Conservation (phyloP, 164 flowering plant genomes). For the Akebia trifoliata region DNA sequence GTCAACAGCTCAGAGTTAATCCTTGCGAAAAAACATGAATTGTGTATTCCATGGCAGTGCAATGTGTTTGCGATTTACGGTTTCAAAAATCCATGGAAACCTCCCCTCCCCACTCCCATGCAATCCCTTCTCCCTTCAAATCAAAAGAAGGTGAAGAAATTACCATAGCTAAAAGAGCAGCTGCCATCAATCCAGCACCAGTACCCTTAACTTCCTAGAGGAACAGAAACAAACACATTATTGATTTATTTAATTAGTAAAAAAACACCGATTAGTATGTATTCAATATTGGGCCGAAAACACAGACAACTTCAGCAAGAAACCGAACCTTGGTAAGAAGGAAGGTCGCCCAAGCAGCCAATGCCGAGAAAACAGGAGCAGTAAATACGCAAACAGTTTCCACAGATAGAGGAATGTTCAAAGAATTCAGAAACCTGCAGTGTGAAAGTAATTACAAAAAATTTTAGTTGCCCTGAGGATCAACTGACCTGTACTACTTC, state of each 20-base stretch:
- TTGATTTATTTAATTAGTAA: not conserved
- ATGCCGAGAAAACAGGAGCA: conserved; percentile 93
- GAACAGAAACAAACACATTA: conserved; percentile 11
- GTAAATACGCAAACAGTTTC: conserved; percentile 99
- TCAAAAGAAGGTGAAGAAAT: conserved; percentile 15
- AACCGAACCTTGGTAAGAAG: conserved; percentile 82
- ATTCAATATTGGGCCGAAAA: not conserved
- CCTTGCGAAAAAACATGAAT: not conserved
- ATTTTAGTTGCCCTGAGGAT: no score
- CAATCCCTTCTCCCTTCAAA: not conserved
- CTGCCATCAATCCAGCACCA: conserved; percentile 97
- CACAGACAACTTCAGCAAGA: not conserved
- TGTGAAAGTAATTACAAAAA: conserved; percentile 10
- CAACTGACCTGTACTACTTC: no score
- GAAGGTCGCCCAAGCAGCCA: conserved; percentile 98
- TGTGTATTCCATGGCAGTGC: not conserved
- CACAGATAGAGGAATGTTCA: conserved; percentile 97
- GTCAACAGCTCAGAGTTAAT: not conserved
- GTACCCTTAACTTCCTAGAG: conserved; percentile 89
- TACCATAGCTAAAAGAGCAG: conserved; percentile 94
- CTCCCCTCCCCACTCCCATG: not conserved
- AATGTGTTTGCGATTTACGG: not conserved
- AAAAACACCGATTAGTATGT: not conserved
- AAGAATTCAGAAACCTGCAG: conserved; percentile 68
- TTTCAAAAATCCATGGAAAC: conserved; percentile 2